Percentiles rank a stretch among this genome's conserved stretches.
Conservation (phyloP, 2,329 filamentous ascomycete genomes). For the Curvularia spicifera region DNA sequence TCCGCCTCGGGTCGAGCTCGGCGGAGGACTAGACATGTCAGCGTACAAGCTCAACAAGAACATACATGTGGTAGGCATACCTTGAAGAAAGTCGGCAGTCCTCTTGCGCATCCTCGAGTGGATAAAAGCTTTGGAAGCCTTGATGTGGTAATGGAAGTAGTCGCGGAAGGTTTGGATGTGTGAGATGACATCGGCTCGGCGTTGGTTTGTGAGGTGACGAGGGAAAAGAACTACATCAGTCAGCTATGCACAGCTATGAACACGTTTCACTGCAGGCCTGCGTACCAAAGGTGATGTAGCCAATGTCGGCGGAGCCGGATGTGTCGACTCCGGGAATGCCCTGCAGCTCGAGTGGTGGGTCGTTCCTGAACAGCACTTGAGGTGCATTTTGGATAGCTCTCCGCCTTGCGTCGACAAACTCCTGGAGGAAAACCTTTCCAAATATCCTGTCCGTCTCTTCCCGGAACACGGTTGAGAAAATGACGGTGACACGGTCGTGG, state of each 20-base stretch:
- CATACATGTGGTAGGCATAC: slow-evolving; percentile 56
- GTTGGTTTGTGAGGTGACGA: slow-evolving; percentile 86
- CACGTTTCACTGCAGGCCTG: slow-evolving; percentile 24
- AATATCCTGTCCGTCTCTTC: slow-evolving; percentile 98
- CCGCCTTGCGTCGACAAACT: slow-evolving; percentile 95
- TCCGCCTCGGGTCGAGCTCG: slow-evolving; percentile 93
- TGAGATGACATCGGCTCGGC: slow-evolving; percentile 93
- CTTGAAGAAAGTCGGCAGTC: slow-evolving; percentile 97
- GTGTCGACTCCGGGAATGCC: slow-evolving; percentile 79
- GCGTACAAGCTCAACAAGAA: slow-evolving; percentile 17
- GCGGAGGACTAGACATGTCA: slow-evolving; percentile 76
- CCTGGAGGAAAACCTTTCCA: slow-evolving; percentile 92
- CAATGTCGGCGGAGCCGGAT: slow-evolving; percentile 81
- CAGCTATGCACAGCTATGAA: slow-evolving; percentile 15
- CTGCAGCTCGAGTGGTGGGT: slow-evolving; percentile 90
- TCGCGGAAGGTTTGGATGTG: slow-evolving; percentile 99
- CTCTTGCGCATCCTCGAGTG: slow-evolving; percentile 97
- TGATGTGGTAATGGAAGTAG: slow-evolving; percentile 99
- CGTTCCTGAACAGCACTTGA: slow-evolving; percentile 94
- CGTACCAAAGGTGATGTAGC: slow-evolving; percentile 97
- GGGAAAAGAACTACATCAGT: slow-evolving; percentile 80
- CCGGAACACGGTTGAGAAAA: slow-evolving; percentile 97
- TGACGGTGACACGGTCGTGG: slow-evolving; percentile 96
- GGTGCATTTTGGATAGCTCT: slow-evolving; percentile 98
- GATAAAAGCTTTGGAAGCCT: slow-evolving; percentile 98